phyloP scores from a whole-genome alignment of 805 yeast genomes.

The Candida oleophila region DNA sequence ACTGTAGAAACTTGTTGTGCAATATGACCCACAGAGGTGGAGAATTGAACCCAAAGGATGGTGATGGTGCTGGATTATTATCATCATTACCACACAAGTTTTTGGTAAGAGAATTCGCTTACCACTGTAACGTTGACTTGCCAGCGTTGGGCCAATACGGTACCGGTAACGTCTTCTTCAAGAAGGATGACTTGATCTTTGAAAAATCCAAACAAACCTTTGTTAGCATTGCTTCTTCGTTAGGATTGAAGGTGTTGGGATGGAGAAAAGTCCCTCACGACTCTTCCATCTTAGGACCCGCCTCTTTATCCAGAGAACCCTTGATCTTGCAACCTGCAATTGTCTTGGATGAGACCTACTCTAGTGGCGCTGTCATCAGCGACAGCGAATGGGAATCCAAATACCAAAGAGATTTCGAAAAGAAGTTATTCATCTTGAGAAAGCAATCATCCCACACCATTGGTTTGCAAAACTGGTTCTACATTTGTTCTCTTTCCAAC shows the following conservation, averaged over 20 bases:
- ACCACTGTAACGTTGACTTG: constrained; percentile 61
- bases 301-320: constrained; percentile 92
- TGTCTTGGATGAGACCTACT: constrained; percentile 48
- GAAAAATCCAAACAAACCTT: constrained; percentile 72
- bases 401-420: constrained; percentile 70
- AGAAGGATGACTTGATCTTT: constrained; percentile 73
- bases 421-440: constrained; percentile 79
- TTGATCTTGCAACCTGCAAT: constrained; percentile 89
- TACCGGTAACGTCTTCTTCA: constrained; percentile 91
- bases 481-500: constrained; percentile 88
- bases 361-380: constrained; percentile 26
- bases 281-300: constrained; percentile 92
- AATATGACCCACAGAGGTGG: constrained; percentile 99
- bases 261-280: constrained; percentile 97
- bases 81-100: constrained; percentile 89
- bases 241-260: constrained; percentile 81
- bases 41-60: constrained; percentile 94
- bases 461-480: constrained; percentile 96
- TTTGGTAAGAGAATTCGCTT: constrained; percentile 78
- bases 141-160: constrained; percentile 89
- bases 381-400: constrained; percentile 54
- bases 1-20: constrained; percentile 82
- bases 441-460: constrained; percentile 88
- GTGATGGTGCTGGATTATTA: constrained; percentile 98
- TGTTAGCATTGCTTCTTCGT: constrained; percentile 71